Percentiles rank a stretch among this genome's conserved stretches.
Evolutionary conservation across 2,329 filamentous ascomycete genomes (phyloP).

Genomic region (Apiospora marii): DNA sequence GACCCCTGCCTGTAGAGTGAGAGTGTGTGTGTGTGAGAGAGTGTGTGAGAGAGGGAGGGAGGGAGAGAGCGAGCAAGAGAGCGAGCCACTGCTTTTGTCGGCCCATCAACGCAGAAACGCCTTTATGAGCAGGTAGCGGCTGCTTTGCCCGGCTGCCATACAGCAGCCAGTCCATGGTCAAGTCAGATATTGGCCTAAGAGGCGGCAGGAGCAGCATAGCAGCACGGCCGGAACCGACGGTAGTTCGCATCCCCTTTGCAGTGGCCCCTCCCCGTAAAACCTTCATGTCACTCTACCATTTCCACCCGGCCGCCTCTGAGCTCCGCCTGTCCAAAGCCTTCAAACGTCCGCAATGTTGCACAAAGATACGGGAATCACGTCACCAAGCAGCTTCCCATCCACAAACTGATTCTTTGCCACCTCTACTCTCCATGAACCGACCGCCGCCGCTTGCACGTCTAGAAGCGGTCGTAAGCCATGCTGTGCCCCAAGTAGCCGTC

Average conservation of each 20-base stretch:
- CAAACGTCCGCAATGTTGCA: conserved; percentile 39
- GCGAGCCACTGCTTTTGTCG: neutral
- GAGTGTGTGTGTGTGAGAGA: too few species aligned
- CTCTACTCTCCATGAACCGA: conserved; percentile 45
- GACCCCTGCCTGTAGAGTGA: neutral
- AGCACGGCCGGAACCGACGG: conserved; percentile 34
- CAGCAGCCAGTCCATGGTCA: neutral
- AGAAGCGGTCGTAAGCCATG: conserved; percentile 45
- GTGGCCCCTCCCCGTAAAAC: conserved; percentile 34
- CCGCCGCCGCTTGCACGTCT: conserved; percentile 43
- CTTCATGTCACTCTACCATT: conserved; percentile 35
- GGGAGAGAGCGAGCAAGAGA: neutral
- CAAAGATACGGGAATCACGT: conserved; percentile 39
- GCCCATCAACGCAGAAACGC: neutral
- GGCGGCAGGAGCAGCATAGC: conserved; percentile 10
- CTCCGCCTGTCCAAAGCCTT: conserved; percentile 37
- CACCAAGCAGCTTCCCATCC: conserved; percentile 37
- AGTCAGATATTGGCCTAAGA: neutral
- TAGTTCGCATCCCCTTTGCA: conserved; percentile 33
- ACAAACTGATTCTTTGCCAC: conserved; percentile 35
- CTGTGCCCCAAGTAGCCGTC: conserved; percentile 44
- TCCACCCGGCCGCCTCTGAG: conserved; percentile 33
- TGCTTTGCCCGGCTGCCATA: neutral
- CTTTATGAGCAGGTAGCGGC: neutral
- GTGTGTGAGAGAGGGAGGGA: too few species aligned